These are phyloP conservation scores for Agarophyton chilense DNA, from an alignment of 23 red algal species.

Conservation along the genomic window DNA sequence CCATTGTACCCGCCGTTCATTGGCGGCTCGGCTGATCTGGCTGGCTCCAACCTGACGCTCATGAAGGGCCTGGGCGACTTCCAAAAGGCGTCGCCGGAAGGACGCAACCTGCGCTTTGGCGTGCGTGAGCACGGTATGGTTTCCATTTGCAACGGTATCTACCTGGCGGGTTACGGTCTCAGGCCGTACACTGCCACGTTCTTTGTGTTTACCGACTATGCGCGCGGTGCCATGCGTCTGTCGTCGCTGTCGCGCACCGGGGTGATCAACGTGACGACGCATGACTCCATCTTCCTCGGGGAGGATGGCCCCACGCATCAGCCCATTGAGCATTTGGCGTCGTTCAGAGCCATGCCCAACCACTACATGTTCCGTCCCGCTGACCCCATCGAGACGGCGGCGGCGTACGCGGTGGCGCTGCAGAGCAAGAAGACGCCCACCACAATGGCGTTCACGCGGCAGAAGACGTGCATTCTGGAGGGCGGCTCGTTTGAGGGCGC, in stretches of 20 bases:
- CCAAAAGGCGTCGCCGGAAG: conserved; percentile 53
- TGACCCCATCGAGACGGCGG: conserved; percentile 91
- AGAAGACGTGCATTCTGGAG: conserved; percentile 80
- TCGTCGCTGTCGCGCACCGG: conserved; percentile 80
- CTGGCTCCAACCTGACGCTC: conserved; percentile 88
- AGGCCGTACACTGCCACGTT: conserved; percentile 95
- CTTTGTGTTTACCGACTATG: conserved; percentile 97
- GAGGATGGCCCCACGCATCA: conserved; percentile 99
- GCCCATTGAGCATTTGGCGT: conserved; percentile 96
- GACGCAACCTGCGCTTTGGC: conserved; percentile 87
- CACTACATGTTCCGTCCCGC: conserved; percentile 87
- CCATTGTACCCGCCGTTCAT: conserved; percentile 82
- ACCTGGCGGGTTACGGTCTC: conserved; percentile 60
- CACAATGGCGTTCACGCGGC: conserved; percentile 84
- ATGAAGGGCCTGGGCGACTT: conserved; percentile 94
- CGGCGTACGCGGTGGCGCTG: conserved; percentile 81
- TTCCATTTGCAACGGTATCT: conserved; percentile 81
- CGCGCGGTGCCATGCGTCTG: conserved; percentile 80
- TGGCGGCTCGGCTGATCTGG: conserved; percentile 95
- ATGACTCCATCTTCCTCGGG: conserved; percentile 90
- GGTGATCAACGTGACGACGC: conserved; percentile 88
- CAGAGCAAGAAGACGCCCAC: conserved; percentile 57
- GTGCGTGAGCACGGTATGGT: conserved; percentile 97
- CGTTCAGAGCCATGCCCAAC: conserved; percentile 97
- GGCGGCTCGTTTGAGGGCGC: conserved; percentile 78